Evolutionary conservation across 164 flowering plant genomes (phyloP).

Genomic region (Platanus orientalis): DNA sequence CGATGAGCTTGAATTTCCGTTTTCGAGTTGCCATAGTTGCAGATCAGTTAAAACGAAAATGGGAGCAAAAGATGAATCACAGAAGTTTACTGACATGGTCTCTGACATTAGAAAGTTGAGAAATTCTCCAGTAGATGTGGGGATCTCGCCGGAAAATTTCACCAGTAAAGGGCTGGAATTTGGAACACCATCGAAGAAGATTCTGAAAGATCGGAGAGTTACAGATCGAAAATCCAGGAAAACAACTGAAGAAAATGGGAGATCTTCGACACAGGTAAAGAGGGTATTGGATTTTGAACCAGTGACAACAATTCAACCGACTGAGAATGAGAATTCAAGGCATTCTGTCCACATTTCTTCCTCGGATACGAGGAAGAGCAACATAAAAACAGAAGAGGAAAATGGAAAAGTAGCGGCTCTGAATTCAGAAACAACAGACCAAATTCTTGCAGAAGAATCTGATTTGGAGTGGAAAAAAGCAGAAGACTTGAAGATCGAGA

Average conservation of each 20-base stretch:
- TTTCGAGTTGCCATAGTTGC: slow-evolving; percentile 24
- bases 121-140: slow-evolving; percentile 12
- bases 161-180: background rate
- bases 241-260: slow-evolving; percentile 9
- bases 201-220: slow-evolving; percentile 11
- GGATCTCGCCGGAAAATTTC: slow-evolving; percentile 3
- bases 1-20: slow-evolving; percentile 24
- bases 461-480: slow-evolving; percentile 18
- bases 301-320: slow-evolving; percentile 13
- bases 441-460: slow-evolving; percentile 9
- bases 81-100: slow-evolving; percentile 25
- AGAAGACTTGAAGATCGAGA: slow-evolving; percentile 28
- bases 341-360: slow-evolving; percentile 9
- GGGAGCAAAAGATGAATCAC: slow-evolving; percentile 12
- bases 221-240: slow-evolving; percentile 2
- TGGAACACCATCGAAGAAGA: slow-evolving; percentile 15
- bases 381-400: slow-evolving; percentile 13
- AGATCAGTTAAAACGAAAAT: slow-evolving; percentile 7
- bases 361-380: slow-evolving; percentile 6
- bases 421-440: slow-evolving; percentile 7
- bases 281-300: slow-evolving; percentile 15
- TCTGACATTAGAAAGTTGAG: slow-evolving; percentile 21
- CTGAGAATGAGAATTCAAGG: slow-evolving; percentile 15
- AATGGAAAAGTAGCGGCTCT: slow-evolving; percentile 9
- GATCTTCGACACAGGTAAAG: slow-evolving; percentile 4